Evolutionary conservation across 768 basidiomycete genomes (phyloP).

Genomic region (Amanita subjunquillea): DNA sequence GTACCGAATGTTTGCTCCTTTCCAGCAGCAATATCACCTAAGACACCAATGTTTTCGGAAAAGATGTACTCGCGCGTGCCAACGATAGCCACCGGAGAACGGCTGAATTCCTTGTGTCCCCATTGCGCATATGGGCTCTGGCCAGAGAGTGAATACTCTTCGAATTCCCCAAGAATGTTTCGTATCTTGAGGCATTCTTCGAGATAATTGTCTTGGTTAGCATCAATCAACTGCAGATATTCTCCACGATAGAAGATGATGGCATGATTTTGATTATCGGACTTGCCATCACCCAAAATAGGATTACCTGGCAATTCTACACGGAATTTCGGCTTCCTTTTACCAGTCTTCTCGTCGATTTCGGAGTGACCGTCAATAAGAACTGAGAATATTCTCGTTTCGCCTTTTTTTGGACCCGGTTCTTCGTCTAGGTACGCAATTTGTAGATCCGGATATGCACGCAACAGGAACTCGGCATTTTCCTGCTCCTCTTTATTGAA

Average conservation of each 20-base stretch:
- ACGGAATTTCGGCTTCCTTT: constrained; percentile 93
- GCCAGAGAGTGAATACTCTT: constrained; percentile 82
- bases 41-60: constrained; percentile 98
- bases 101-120: constrained; percentile 89
- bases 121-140: constrained; percentile 95
- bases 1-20: constrained; percentile 99
- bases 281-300: constrained; percentile 97
- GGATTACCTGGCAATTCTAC: constrained; percentile 97
- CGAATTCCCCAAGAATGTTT: constrained; percentile 95
- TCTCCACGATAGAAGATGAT: constrained; percentile 99
- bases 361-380: constrained; percentile 98
- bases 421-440: constrained; percentile 99
- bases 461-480: constrained; percentile 94
- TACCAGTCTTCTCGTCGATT: constrained; percentile 77
- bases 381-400: constrained; percentile 82
- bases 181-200: constrained; percentile 99
- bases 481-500: constrained; percentile 99
- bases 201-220: constrained; percentile 99
- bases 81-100: constrained; percentile 90
- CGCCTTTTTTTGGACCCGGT: constrained; percentile 77
- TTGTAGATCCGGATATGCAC: constrained; percentile 96
- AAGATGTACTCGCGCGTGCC: constrained; percentile 99
- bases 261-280: constrained; percentile 99
- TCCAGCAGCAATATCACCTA: constrained; percentile 97
- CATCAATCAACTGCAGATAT: constrained; percentile 97